Evolutionary conservation across 768 basidiomycete species (phyloP).

Genomic region (Psilocybe tampanensis): DNA sequence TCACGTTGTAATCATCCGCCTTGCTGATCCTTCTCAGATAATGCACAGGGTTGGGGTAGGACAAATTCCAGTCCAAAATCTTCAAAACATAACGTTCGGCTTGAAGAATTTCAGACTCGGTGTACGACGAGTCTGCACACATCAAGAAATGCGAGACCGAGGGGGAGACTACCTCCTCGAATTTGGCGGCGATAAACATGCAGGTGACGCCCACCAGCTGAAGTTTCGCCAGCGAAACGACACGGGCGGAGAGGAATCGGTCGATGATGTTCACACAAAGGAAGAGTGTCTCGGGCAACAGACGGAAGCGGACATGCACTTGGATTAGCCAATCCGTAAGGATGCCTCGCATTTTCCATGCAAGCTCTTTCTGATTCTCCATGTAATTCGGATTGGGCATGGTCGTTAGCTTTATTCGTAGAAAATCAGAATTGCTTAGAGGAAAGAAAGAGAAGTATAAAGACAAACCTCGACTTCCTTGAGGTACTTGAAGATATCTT

Average conservation of each 20-base stretch:
- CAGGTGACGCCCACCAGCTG: slow-evolving; percentile 91
- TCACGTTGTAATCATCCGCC: slow-evolving; percentile 88
- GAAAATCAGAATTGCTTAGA: not conserved
- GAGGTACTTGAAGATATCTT: slow-evolving; percentile 92
- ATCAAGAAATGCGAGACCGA: slow-evolving; percentile 71
- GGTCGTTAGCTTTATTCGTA: slow-evolving; percentile 46
- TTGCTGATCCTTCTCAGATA: slow-evolving; percentile 90
- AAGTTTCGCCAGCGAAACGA: slow-evolving; percentile 80
- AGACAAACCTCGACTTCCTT: slow-evolving; percentile 73
- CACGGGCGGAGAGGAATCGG: slow-evolving; percentile 69
- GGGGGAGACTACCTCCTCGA: slow-evolving; percentile 91
- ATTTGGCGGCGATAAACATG: slow-evolving; percentile 88
- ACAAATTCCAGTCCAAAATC: slow-evolving; percentile 84
- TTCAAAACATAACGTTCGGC: slow-evolving; percentile 90
- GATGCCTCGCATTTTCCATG: slow-evolving; percentile 88
- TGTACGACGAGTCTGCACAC: slow-evolving; percentile 71
- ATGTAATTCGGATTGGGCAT: slow-evolving; percentile 87
- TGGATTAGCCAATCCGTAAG: slow-evolving; percentile 94
- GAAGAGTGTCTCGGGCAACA: slow-evolving; percentile 91
- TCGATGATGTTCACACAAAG: slow-evolving; percentile 86
- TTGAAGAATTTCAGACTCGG: slow-evolving; percentile 78
- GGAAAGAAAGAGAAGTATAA: not conserved
- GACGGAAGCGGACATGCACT: slow-evolving; percentile 83
- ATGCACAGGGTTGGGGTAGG: slow-evolving; percentile 87
- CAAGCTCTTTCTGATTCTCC: slow-evolving; percentile 78